phyloP scores from a whole-genome alignment of 768 basidiomycete genomes.

The Pleurotus citrinopileatus region DNA sequence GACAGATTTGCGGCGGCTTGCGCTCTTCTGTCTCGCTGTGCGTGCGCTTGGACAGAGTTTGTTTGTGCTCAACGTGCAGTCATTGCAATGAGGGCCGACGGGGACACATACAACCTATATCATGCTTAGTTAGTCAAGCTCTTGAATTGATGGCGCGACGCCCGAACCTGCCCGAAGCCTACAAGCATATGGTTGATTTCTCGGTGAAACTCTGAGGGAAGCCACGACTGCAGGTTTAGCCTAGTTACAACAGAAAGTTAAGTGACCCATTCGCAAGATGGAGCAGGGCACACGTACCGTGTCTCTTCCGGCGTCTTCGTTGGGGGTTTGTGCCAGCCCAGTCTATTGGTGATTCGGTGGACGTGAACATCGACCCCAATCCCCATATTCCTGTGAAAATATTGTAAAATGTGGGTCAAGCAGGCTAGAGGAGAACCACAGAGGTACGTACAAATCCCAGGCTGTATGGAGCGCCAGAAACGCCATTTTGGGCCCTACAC shows the following conservation, averaged over 20 bases:
- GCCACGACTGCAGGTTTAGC: conserved; percentile 80
- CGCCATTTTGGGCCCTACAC: conserved; percentile 97
- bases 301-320: conserved; percentile 91
- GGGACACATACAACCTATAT: conserved; percentile 69
- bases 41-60: conserved; percentile 68
- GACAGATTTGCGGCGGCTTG: conserved; percentile 18
- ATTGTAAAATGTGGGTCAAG: neutral
- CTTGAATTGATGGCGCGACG: neutral
- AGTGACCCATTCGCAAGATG: neutral
- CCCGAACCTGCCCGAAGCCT: conserved; percentile 77
- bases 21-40: conserved; percentile 20
- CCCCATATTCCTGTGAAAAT: conserved; percentile 64
- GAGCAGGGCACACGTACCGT: conserved; percentile 38
- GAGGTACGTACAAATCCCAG: conserved; percentile 66
- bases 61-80: conserved; percentile 53
- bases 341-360: conserved; percentile 88
- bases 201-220: conserved; percentile 66
- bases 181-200: conserved; percentile 83
- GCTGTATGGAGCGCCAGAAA: conserved; percentile 81
- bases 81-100: conserved; percentile 60
- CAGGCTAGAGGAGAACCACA: neutral
- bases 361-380: conserved; percentile 98
- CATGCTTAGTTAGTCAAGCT: neutral
- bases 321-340: conserved; percentile 87
- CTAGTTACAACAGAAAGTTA: conserved; percentile 23